Evolutionary conservation across 805 yeast genomes (phyloP).

Genomic region (Yarrowia keelungensis): DNA sequence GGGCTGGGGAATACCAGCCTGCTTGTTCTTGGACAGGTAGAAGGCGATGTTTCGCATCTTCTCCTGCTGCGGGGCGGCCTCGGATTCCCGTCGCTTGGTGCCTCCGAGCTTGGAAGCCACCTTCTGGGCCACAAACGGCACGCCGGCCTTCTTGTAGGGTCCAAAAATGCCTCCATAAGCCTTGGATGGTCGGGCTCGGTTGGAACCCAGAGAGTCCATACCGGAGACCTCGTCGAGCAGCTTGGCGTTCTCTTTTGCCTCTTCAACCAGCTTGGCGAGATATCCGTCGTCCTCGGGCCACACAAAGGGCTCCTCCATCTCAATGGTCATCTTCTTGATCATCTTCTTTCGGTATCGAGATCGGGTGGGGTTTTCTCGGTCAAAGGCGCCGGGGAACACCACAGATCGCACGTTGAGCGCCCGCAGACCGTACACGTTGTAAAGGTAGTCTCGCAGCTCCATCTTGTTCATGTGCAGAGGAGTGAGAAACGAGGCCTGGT

Average conservation of each 20-base stretch:
- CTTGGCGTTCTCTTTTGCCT: slow-evolving; percentile 57
- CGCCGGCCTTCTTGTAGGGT: slow-evolving; percentile 64
- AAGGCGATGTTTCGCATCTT: slow-evolving; percentile 32
- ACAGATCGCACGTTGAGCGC: slow-evolving; percentile 90
- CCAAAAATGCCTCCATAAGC: slow-evolving; percentile 78
- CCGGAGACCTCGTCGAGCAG: slow-evolving; percentile 60
- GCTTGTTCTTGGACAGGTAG: slow-evolving; percentile 34
- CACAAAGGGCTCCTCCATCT: slow-evolving; percentile 91
- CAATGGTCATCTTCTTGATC: slow-evolving; percentile 94
- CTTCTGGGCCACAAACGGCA: slow-evolving; percentile 66
- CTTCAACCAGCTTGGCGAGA: slow-evolving; percentile 46
- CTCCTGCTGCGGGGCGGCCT: slow-evolving; percentile 40
- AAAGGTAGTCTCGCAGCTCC: slow-evolving; percentile 92
- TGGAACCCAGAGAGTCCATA: slow-evolving; percentile 62
- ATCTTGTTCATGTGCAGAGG: slow-evolving; percentile 93
- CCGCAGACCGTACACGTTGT: slow-evolving; percentile 86
- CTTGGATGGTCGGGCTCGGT: slow-evolving; percentile 66
- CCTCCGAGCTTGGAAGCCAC: slow-evolving; percentile 52
- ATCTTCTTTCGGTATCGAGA: slow-evolving; percentile 82
- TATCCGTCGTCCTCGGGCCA: slow-evolving; percentile 69
- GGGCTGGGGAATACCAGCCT: slow-evolving; percentile 31
- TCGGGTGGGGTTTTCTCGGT: slow-evolving; percentile 62
- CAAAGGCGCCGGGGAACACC: slow-evolving; percentile 73
- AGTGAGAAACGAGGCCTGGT: slow-evolving; percentile 94
- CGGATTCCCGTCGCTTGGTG: slow-evolving; percentile 55